Conservation (phyloP, 495 filamentous ascomycete species). For the Poronia punctata region DNA sequence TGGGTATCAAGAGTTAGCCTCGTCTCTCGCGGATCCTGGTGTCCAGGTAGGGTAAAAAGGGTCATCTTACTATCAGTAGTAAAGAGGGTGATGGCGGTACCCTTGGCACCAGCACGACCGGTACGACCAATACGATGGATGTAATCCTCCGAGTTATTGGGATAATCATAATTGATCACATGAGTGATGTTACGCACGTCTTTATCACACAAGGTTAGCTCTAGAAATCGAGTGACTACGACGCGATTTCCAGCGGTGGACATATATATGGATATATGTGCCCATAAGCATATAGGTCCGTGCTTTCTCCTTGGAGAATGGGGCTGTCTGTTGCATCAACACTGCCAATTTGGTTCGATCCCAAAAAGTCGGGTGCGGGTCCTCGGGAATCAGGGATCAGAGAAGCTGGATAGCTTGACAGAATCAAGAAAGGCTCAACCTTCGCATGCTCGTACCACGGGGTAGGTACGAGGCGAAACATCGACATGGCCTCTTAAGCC, state of each 20-base stretch:
- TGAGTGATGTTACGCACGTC: slow-evolving; percentile 99
- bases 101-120: slow-evolving; percentile 87
- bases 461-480: slow-evolving; percentile 65
- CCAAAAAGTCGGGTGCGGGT: slow-evolving; percentile 68
- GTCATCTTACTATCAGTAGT: slow-evolving; percentile 86
- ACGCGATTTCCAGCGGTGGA: slow-evolving; percentile 52
- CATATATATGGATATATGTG: no score
- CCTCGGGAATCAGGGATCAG: slow-evolving; percentile 52
- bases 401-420: slow-evolving; percentile 51
- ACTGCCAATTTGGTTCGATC: slow-evolving; percentile 45
- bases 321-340: slow-evolving; percentile 47
- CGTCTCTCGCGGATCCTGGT: no score
- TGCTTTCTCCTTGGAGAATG: slow-evolving; percentile 54
- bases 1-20: slow-evolving; percentile 37
- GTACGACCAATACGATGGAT: slow-evolving; percentile 98
- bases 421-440: slow-evolving; percentile 64
- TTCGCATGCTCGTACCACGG: slow-evolving; percentile 62
- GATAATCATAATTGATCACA: slow-evolving; percentile 99
- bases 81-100: slow-evolving; percentile 93
- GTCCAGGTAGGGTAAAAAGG: not conserved
- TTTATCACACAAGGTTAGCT: slow-evolving; percentile 80
- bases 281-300: slow-evolving; percentile 64
- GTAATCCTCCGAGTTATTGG: slow-evolving; percentile 99
- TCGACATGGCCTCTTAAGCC: slow-evolving; percentile 41
- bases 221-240: slow-evolving; percentile 40